Evolutionary conservation across 495 filamentous ascomycete genomes (phyloP).

Genomic region (Penicillium ochrochloron): DNA sequence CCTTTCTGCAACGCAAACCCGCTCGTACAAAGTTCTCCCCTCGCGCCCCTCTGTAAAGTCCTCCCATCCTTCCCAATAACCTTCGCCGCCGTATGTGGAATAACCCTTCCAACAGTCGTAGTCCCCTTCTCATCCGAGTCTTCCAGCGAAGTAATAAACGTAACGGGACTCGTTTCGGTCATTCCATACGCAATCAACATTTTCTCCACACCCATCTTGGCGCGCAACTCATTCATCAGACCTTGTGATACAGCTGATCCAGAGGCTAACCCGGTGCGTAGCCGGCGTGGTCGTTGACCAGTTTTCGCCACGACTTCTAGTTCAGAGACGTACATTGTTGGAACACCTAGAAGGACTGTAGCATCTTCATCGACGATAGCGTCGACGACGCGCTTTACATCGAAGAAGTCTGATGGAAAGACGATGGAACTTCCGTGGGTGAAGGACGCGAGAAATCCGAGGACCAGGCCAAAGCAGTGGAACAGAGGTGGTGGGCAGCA

Average conservation of each 20-base stretch:
- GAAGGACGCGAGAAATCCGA: conserved; percentile 83
- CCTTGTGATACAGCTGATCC: conserved; percentile 25
- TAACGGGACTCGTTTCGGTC: conserved; percentile 30
- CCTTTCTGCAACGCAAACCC: conserved; percentile 82
- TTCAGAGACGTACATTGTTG: conserved; percentile 85
- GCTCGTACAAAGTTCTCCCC: conserved; percentile 73
- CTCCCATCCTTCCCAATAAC: conserved; percentile 63
- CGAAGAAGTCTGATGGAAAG: conserved; percentile 23
- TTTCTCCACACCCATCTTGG: conserved; percentile 25
- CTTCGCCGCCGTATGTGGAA: conserved; percentile 78
- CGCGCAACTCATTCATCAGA: conserved; percentile 23
- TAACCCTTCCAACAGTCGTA: conserved; percentile 60
- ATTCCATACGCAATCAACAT: conserved; percentile 34
- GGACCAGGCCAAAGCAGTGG: conserved; percentile 83
- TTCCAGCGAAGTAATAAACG: conserved; percentile 19
- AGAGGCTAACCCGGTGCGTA: conserved; percentile 27
- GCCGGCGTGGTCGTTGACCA: conserved; percentile 15
- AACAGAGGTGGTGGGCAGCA: conserved; percentile 81
- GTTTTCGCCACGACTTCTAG: conserved; percentile 62
- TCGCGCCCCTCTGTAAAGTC: conserved; percentile 56
- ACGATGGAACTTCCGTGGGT: conserved; percentile 65
- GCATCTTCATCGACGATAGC: conserved; percentile 64
- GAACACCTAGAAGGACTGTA: conserved; percentile 82
- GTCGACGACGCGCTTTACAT: conserved; percentile 55
- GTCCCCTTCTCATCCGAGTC: conserved; percentile 22